Evolutionary conservation across 306 rosid genomes (phyloP).

Genomic region (Casuarina cunninghamiana): DNA sequence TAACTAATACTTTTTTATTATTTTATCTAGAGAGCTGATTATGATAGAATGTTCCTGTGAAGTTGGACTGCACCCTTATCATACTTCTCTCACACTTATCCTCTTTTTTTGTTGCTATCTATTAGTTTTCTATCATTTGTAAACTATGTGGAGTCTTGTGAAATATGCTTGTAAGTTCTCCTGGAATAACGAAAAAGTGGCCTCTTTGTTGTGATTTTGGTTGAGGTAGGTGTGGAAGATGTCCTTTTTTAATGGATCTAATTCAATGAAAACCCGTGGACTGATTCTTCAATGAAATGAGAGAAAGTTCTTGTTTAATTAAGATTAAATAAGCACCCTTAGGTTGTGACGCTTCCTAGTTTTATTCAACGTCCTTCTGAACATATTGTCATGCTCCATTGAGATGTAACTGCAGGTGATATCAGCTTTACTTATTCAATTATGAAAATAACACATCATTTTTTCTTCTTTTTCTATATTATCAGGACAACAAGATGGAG

Average conservation of each 20-base stretch:
- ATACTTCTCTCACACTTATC: background rate
- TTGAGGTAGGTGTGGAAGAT: background rate
- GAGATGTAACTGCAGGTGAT: background rate
- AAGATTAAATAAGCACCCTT: background rate
- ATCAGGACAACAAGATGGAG: conserved; percentile 56
- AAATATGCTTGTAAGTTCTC: background rate
- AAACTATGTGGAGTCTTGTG: background rate
- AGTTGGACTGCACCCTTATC: background rate
- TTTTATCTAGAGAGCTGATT: background rate
- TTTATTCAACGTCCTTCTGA: background rate
- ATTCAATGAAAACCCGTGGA: background rate
- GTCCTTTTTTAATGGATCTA: background rate
- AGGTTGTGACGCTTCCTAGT: background rate
- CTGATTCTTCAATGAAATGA: background rate
- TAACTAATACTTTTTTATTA: background rate
- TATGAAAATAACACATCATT: background rate
- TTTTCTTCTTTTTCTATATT: background rate
- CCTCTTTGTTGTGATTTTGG: too few relatives aligned
- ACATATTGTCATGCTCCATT: background rate
- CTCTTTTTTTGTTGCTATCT: background rate
- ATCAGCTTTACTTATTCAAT: background rate
- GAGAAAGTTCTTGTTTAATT: background rate
- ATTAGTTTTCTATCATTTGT: background rate
- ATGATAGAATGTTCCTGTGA: background rate
- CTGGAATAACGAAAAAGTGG: background rate